Evolutionary conservation across 129 eudicot genomes (phyloP), one percentile per base, ranked within the genome.

Genomic region (Gnaphalium uliginosum): DNA sequence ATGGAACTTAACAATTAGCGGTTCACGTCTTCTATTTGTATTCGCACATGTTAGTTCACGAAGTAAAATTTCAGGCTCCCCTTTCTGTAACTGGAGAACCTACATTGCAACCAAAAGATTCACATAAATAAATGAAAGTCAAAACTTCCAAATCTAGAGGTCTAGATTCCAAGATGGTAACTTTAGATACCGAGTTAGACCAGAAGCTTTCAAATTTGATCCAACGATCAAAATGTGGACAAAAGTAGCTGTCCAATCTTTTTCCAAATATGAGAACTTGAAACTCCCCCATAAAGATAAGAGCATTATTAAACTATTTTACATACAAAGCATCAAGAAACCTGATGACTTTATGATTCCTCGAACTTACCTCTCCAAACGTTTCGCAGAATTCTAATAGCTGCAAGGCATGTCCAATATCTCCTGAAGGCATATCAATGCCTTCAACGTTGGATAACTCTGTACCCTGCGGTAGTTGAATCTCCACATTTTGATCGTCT

Each of bases 341-440:
- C 54, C 60, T 25, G 8, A 25, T 22, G 46, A 56, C 8, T 24
- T 79, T 43, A 66, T 54, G 32, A 48, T 62, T 71, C 19, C 26
- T 46, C 15, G 11, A 56, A 72, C 72, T 54, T 84, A 82, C 95
- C 95, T 86, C 81, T 72, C 89, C 95, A 82, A 89, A 89, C 10
- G 90, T 65, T 69, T 78, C 85, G 58, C 95, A 86, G 18, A 89
- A 89, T 76, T 86, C 90, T 50, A 86, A 61, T 66, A 86, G 82
- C 74, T 89, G 95, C 85, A 89, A 79, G 22, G 88, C 95, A 76
- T 86, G 76, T 77, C 90, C 95, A 39, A 79, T 57, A 71, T 86
- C 90, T 68, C 78, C 90, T 14, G 89, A 83, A 51, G 85, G 87
- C 43, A 89, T 22, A 72, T 84, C 89, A 27, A 84, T 72, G 27